Conservation (phyloP, 2,329 filamentous ascomycete genomes). For the Ophiocordyceps polyrhachis-furcata region DNA sequence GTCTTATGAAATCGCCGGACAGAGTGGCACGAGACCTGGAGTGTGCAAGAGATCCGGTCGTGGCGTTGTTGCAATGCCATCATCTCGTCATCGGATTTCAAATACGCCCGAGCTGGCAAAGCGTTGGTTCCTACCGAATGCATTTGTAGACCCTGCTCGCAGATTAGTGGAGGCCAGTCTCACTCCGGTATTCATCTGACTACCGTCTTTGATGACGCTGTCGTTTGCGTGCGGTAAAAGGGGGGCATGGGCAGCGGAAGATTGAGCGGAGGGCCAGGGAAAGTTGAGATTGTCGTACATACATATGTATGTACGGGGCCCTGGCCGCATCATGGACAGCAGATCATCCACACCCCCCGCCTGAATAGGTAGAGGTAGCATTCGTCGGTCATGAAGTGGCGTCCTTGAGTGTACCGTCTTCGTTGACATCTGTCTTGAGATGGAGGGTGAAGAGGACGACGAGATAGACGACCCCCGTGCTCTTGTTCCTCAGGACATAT, state of each 20-base stretch:
- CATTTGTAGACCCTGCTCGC: slow-evolving; percentile 6
- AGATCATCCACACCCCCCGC: too few relatives aligned
- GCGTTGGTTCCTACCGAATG: slow-evolving; percentile 7
- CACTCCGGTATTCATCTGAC: slow-evolving; percentile 11
- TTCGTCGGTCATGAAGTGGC: too few relatives aligned
- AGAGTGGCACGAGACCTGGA: background rate
- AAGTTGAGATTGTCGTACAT: too few relatives aligned
- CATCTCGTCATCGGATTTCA: slow-evolving; percentile 11
- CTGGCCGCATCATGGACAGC: too few relatives aligned
- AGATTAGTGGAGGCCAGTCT: background rate
- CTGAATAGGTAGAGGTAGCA: too few relatives aligned
- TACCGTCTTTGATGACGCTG: slow-evolving; percentile 8
- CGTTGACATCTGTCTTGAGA: slow-evolving; percentile 44
- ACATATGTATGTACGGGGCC: too few relatives aligned
- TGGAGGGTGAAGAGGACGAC: slow-evolving; percentile 67
- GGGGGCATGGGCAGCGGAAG: too few relatives aligned
- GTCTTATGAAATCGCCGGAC: background rate
- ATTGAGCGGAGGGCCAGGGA: too few relatives aligned
- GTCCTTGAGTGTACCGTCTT: slow-evolving; percentile 34
- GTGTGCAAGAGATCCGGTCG: background rate
- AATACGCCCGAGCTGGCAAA: slow-evolving; percentile 9
- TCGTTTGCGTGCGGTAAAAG: slow-evolving; percentile 10
- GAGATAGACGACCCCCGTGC: slow-evolving; percentile 57
- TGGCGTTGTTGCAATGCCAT: slow-evolving; percentile 4
- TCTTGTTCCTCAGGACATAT: slow-evolving; percentile 75